phyloP scores from a whole-genome alignment of 352 stramenopile species.

The Phytopythium ostracodes region DNA sequence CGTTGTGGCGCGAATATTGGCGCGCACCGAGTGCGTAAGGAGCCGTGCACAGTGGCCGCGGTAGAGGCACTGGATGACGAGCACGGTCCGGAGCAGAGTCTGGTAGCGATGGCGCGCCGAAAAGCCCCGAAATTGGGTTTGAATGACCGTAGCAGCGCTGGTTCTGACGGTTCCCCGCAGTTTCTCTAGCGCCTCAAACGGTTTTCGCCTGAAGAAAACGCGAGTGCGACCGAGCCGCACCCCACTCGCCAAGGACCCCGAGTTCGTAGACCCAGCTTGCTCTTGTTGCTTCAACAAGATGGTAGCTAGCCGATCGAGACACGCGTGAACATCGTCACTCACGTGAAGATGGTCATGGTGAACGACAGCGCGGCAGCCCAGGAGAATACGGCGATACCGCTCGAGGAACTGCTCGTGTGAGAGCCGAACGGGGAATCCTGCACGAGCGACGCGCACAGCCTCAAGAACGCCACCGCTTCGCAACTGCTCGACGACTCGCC shows the following conservation, averaged over 20 bases:
- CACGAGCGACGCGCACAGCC: constrained; percentile 80
- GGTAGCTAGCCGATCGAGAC: constrained; percentile 3
- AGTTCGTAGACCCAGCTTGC: neutral
- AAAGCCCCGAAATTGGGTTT: constrained; percentile 52
- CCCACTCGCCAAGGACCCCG: constrained; percentile 13
- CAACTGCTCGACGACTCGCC: constrained; percentile 80
- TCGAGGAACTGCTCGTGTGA: constrained; percentile 75
- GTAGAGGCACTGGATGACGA: constrained; percentile 41
- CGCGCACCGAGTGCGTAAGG: constrained; percentile 39
- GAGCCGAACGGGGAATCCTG: constrained; percentile 82
- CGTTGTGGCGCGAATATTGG: constrained; percentile 29
- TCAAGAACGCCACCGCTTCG: constrained; percentile 85
- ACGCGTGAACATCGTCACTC: constrained; percentile 3
- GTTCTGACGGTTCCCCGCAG: constrained; percentile 28
- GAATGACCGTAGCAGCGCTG: constrained; percentile 36
- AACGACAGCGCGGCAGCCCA: constrained; percentile 19
- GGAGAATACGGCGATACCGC: constrained; percentile 54
- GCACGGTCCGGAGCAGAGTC: constrained; percentile 24
- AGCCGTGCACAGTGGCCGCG: constrained; percentile 30
- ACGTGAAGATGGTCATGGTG: neutral
- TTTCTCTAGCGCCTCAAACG: constrained; percentile 91
- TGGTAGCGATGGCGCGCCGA: constrained; percentile 32
- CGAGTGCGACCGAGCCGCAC: constrained; percentile 88
- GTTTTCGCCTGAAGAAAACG: constrained; percentile 93
- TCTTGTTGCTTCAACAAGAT: neutral